Conservation (phyloP, 345 rosid species). For the Durio zibethinus region DNA sequence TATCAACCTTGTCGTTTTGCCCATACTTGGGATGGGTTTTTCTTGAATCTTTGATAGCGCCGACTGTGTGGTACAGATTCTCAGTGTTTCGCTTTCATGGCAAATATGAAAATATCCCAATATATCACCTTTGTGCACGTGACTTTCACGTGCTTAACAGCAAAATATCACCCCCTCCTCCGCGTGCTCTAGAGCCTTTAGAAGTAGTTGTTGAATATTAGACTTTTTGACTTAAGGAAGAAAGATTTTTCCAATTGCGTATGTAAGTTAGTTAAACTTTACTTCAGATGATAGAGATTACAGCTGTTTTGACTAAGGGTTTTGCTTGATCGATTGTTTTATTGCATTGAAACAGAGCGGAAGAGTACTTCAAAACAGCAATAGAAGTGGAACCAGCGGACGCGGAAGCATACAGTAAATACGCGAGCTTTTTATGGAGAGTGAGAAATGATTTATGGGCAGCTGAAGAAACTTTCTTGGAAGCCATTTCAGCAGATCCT, state of each 20-base stretch:
- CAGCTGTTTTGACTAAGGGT: background rate
- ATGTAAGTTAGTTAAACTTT: background rate
- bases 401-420: slow-evolving; percentile 75
- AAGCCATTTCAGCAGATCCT: slow-evolving; percentile 81
- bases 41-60: background rate
- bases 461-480: slow-evolving; percentile 88
- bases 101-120: background rate
- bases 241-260: background rate
- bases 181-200: background rate
- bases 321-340: background rate
- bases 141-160: slow-evolving; percentile 11
- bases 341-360: slow-evolving; percentile 55
- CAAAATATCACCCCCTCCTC: background rate
- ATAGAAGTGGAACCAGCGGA: slow-evolving; percentile 55
- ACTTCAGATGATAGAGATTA: background rate
- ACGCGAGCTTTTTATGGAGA: slow-evolving; percentile 83
- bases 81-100: background rate
- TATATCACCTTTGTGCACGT: slow-evolving; percentile 19
- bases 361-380: slow-evolving; percentile 76
- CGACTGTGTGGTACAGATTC: slow-evolving; percentile 26
- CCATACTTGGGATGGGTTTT: background rate
- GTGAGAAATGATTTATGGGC: slow-evolving; percentile 78
- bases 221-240: background rate
- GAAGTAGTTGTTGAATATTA: background rate
- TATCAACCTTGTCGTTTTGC: slow-evolving; percentile 1